Conservation (phyloP, 2,329 filamentous ascomycete species). For the Colletotrichum sp. region DNA sequence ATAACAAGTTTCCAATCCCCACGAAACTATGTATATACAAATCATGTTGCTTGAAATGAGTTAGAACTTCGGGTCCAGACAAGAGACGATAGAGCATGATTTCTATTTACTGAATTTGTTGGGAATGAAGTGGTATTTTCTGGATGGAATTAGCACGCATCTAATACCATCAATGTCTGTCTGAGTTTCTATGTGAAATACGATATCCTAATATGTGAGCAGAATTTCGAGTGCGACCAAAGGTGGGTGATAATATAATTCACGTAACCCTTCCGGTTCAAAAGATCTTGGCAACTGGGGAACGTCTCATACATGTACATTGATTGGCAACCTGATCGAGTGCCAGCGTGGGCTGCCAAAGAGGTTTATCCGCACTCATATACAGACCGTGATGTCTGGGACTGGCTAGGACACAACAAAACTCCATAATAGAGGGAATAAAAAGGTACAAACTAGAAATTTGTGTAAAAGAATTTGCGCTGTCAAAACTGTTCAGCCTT, state of each 20-base stretch:
- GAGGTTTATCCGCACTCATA: neutral
- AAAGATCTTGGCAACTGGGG: neutral
- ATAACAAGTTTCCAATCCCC: neutral
- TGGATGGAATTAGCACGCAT: rapidly evolving
- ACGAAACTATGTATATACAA: neutral
- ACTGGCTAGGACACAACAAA: neutral
- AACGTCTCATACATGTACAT: neutral
- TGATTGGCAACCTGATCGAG: neutral
- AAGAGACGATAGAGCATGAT: neutral
- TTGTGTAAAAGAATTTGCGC: neutral
- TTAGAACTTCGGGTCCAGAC: neutral
- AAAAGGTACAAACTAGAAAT: neutral
- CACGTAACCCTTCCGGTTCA: neutral
- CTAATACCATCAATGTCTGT: rapidly evolving
- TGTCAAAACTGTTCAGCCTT: neutral
- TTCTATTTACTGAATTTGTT: neutral
- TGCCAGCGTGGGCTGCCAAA: neutral
- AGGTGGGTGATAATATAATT: neutral
- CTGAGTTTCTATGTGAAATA: rapidly evolving
- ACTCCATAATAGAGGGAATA: neutral
- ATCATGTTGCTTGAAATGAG: neutral
- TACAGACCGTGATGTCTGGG: neutral
- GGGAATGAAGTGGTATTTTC: neutral
- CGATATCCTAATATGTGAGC: neutral
- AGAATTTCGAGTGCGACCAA: neutral